Percentiles rank a stretch among this genome's conserved stretches.
phyloP scores from a whole-genome alignment of 331 rosid genomes.

The Rosa hybrid region DNA sequence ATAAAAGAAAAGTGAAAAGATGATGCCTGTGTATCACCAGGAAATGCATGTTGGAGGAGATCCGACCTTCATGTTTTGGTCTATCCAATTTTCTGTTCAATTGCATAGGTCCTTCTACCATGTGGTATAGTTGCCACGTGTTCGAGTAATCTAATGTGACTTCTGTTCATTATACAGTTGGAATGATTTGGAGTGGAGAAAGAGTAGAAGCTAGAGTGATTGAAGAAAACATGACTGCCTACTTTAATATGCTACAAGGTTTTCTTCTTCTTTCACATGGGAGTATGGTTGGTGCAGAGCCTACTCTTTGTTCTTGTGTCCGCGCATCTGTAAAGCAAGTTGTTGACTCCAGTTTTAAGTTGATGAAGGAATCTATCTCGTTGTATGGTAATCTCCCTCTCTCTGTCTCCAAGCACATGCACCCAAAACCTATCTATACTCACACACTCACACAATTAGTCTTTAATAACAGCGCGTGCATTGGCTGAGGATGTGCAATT shows the following conservation, averaged over 20 bases:
- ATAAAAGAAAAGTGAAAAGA: background rate
- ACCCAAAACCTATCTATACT: background rate
- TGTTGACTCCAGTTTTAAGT: constrained; percentile 71
- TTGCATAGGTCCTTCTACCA: background rate
- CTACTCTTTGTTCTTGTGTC: constrained; percentile 62
- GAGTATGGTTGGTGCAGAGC: constrained; percentile 71
- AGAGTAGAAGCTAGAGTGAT: constrained; percentile 50
- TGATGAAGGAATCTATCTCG: constrained; percentile 68
- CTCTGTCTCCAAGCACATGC: background rate
- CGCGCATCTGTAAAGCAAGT: constrained; percentile 66
- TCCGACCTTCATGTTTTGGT: constrained; percentile 1
- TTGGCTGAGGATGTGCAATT: background rate
- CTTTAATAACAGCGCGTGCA: background rate
- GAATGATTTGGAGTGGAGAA: constrained; percentile 93
- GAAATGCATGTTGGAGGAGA: background rate
- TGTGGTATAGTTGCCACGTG: background rate
- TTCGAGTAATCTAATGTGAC: constrained; percentile 19
- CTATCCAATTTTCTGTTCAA: background rate
- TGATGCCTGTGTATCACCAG: background rate
- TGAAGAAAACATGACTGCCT: constrained; percentile 71
- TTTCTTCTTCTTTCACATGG: constrained; percentile 84
- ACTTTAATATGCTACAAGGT: constrained; percentile 74
- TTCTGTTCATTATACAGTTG: constrained; percentile 51
- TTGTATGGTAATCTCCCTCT: constrained; percentile 53
- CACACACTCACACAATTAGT: background rate